Evolutionary conservation across 805 yeast species (phyloP).

Genomic region (Tetrapisispora nanseiensis): DNA sequence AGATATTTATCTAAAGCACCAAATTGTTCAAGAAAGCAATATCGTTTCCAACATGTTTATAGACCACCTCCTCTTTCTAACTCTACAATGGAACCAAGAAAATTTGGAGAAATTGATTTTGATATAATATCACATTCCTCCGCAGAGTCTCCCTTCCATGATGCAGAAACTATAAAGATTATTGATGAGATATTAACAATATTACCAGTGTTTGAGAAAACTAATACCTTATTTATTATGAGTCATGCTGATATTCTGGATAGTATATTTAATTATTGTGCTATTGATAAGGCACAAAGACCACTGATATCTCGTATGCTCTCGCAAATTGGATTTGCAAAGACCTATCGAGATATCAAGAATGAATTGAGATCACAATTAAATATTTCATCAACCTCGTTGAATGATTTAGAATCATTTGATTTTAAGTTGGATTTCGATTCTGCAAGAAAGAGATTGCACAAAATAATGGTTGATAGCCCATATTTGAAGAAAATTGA

Average conservation of each 20-base stretch:
- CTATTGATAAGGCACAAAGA: conserved; percentile 65
- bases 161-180: conserved; percentile 82
- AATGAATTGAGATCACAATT: conserved; percentile 51
- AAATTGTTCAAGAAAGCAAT: conserved; percentile 42
- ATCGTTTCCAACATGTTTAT: conserved; percentile 71
- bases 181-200: conserved; percentile 59
- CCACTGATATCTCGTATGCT: conserved; percentile 57
- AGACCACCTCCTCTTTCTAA: conserved; percentile 46
- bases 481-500: conserved; percentile 54
- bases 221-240: conserved; percentile 49
- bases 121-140: conserved; percentile 57
- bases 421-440: conserved; percentile 67
- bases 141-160: conserved; percentile 46
- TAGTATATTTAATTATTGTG: conserved; percentile 70
- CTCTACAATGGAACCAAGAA: conserved; percentile 61
- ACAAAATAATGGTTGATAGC: conserved; percentile 64
- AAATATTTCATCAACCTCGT: conserved; percentile 68
- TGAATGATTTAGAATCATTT: conserved; percentile 72
- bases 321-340: conserved; percentile 69
- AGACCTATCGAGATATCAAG: conserved; percentile 49
- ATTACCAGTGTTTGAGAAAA: conserved; percentile 57
- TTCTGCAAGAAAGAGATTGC: conserved; percentile 50
- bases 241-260: conserved; percentile 79
- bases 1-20: conserved; percentile 63
- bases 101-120: conserved; percentile 75